These are phyloP conservation scores for Thalia dealbata DNA, from an alignment of 176 grass and related monocot species.

Conservation along the genomic window DNA sequence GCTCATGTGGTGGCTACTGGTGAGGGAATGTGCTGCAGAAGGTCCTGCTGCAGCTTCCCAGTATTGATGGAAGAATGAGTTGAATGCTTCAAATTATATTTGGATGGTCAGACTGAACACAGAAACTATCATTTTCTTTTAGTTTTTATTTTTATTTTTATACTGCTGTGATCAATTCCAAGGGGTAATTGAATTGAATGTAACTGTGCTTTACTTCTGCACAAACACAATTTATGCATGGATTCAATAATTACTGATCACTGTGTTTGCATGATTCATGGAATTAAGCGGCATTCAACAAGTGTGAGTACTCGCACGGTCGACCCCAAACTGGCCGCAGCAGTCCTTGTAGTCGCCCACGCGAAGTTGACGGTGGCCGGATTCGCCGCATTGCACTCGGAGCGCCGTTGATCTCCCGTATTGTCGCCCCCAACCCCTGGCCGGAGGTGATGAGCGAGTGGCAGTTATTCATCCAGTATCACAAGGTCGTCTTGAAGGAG, in stretches of 20 bases:
- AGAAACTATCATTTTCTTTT: no score
- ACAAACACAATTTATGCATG: no score
- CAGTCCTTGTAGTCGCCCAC: constrained; percentile 62
- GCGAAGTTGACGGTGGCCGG: constrained; percentile 24
- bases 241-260: no score
- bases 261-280: no score
- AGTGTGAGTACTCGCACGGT: constrained; percentile 52
- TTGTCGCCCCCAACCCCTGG: constrained; percentile 45
- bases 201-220: no score
- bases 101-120: no score
- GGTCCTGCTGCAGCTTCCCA: no score
- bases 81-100: no score
- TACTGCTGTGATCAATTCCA: no score
- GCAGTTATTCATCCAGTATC: constrained; percentile 65
- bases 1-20: constrained; percentile 72
- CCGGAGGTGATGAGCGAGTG: constrained; percentile 39
- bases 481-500: constrained; percentile 32
- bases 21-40: not conserved
- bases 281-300: constrained; percentile 26
- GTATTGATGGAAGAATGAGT: no score
- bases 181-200: no score
- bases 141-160: no score
- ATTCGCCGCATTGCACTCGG: constrained; percentile 66
- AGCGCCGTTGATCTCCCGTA: constrained; percentile 46
- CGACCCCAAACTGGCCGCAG: constrained; percentile 70